phyloP scores from a whole-genome alignment of 495 filamentous ascomycete species.

The Podospora appendiculata region DNA sequence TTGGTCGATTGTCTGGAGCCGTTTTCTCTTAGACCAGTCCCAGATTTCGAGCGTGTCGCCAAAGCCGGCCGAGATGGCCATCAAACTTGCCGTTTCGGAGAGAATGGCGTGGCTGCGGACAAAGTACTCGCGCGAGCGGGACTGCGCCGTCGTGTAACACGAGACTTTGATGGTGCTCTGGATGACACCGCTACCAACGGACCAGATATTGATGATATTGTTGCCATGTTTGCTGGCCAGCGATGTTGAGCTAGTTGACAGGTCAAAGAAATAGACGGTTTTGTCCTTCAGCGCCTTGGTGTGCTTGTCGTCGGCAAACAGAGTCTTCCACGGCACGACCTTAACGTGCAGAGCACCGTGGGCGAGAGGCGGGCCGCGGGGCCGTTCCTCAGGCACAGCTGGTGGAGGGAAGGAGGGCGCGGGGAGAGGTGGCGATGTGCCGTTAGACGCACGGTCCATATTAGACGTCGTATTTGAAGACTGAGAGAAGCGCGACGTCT shows the following conservation, averaged over 20 bases:
- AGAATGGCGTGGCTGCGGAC: constrained; percentile 31
- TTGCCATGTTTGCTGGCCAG: constrained; percentile 25
- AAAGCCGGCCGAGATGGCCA: constrained; percentile 27
- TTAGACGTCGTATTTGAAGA: constrained; percentile 3
- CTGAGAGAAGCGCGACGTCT: constrained; percentile 11
- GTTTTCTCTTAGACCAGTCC: constrained; percentile 30
- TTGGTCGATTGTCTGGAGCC: constrained; percentile 22
- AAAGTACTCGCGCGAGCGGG: constrained; percentile 29
- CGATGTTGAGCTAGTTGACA: constrained; percentile 6
- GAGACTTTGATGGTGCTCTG: constrained; percentile 23
- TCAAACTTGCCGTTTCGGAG: constrained; percentile 22
- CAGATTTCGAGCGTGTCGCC: constrained; percentile 28
- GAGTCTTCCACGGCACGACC: background rate
- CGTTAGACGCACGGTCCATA: constrained; percentile 4
- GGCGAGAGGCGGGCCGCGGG: background rate
- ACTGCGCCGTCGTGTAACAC: constrained; percentile 25
- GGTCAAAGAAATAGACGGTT: constrained; percentile 22
- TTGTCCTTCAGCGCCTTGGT: constrained; percentile 16
- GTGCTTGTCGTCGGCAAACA: background rate
- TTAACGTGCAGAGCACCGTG: background rate
- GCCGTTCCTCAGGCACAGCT: background rate
- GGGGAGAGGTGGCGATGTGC: background rate
- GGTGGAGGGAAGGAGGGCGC: background rate
- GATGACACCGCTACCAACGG: constrained; percentile 21
- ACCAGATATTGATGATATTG: constrained; percentile 30